phyloP scores from a whole-genome alignment of 1,284 basidiomycete genomes.

The Porogramme epimiltina region DNA sequence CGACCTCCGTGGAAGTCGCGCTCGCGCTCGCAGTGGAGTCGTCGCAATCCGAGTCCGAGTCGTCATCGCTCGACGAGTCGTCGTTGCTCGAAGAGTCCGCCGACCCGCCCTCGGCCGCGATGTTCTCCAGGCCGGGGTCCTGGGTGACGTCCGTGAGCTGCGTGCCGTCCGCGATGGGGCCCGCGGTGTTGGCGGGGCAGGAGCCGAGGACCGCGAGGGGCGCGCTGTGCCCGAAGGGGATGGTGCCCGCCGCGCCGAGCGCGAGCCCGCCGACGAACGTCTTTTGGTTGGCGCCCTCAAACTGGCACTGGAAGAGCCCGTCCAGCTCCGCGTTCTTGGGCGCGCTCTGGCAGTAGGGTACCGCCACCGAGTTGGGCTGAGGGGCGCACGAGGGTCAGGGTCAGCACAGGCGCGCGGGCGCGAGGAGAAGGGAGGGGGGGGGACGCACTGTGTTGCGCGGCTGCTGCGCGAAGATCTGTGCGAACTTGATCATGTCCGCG shows the following conservation, averaged over 20 bases:
- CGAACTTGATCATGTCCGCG: slow-evolving; percentile 55
- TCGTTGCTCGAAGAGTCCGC: background rate
- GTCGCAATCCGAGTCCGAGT: slow-evolving; percentile 11
- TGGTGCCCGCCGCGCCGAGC: slow-evolving; percentile 35
- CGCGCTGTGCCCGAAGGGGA: slow-evolving; percentile 38
- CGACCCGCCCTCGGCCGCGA: background rate
- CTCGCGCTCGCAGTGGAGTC: background rate
- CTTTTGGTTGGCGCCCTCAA: slow-evolving; percentile 34
- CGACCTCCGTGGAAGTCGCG: background rate
- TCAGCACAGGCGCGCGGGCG: background rate
- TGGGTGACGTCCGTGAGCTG: slow-evolving; percentile 49
- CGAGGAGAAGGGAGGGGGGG: background rate
- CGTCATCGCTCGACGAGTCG: background rate
- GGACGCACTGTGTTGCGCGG: slow-evolving; percentile 46
- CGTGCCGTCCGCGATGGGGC: slow-evolving; percentile 49
- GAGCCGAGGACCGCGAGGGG: slow-evolving; percentile 39
- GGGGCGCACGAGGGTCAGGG: background rate
- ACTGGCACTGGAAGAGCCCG: slow-evolving; percentile 48
- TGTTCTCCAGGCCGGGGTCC: slow-evolving; percentile 39
- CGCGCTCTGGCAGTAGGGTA: slow-evolving; percentile 43
- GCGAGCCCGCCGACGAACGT: slow-evolving; percentile 35
- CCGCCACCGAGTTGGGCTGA: slow-evolving; percentile 37
- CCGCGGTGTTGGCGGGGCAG: slow-evolving; percentile 40
- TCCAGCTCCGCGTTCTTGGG: slow-evolving; percentile 42
- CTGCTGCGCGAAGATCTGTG: slow-evolving; percentile 65